Evolutionary conservation across 225 moss, liverwort and hornwort genomes (phyloP).

Genomic region (Bryoerythrophyllum caledonicum): DNA sequence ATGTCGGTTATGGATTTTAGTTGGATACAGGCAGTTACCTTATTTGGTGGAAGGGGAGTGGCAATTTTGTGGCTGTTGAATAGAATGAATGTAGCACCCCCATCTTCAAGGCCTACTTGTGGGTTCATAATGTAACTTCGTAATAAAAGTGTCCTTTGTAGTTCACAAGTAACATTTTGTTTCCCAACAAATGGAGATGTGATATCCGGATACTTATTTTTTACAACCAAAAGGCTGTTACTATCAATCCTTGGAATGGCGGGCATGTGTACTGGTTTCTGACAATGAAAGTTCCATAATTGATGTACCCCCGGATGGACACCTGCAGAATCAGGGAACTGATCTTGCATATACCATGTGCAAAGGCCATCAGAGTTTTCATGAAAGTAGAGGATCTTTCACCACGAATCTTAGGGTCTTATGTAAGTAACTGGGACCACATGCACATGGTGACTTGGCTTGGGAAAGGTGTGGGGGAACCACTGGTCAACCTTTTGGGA

Average conservation of each 20-base stretch:
- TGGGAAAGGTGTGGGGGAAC: too few species aligned
- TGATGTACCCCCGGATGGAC: neutral
- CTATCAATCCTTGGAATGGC: neutral
- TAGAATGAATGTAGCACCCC: neutral
- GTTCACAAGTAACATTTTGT: neutral
- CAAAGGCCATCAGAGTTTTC: neutral
- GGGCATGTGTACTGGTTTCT: neutral
- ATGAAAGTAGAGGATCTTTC: too few species aligned
- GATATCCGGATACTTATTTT: neutral
- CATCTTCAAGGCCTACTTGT: neutral
- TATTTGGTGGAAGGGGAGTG: neutral
- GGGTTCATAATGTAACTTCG: too few species aligned
- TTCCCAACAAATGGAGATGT: neutral
- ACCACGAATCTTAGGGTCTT: too few species aligned
- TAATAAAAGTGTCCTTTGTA: neutral
- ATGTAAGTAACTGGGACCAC: too few species aligned
- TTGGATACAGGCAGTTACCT: neutral
- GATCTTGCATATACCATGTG: neutral
- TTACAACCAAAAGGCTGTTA: neutral
- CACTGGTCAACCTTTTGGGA: too few species aligned
- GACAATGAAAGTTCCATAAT: neutral
- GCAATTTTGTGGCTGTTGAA: constrained; percentile 12
- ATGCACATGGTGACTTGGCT: too few species aligned
- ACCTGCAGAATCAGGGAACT: neutral
- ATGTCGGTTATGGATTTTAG: too few species aligned